phyloP scores from a whole-genome alignment of 208 protist species.

The Novymonas esmeraldas region DNA sequence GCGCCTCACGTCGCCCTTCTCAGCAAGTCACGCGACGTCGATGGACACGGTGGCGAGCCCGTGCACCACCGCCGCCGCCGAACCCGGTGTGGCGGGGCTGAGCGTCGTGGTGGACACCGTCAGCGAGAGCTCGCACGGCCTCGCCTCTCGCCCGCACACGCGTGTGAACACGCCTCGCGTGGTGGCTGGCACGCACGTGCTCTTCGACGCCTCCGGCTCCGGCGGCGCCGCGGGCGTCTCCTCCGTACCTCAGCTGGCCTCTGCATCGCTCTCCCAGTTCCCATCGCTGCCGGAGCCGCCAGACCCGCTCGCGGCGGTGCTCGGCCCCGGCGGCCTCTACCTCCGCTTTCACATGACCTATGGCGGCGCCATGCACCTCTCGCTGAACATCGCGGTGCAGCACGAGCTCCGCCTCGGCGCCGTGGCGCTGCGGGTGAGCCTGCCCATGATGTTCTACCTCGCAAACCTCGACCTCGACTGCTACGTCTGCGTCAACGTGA shows the following conservation, averaged over 20 bases:
- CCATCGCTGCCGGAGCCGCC: constrained; percentile 14
- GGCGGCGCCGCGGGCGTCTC: not conserved
- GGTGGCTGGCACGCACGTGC: not conserved
- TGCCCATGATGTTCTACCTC: constrained; percentile 64
- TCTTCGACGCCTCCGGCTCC: constrained; percentile 2
- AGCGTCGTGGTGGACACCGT: constrained; percentile 4
- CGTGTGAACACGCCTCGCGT: constrained; percentile 8
- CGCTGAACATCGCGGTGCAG: constrained; percentile 48
- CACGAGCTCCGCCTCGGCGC: constrained; percentile 56
- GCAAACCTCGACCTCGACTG: constrained; percentile 80
- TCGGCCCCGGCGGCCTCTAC: constrained; percentile 66
- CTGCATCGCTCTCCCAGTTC: constrained; percentile 9
- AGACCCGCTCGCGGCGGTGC: constrained; percentile 46
- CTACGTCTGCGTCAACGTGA: constrained; percentile 75
- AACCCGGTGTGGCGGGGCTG: not conserved
- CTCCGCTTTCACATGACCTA: constrained; percentile 85
- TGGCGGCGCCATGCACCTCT: constrained; percentile 69
- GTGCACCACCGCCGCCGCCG: constrained; percentile 4
- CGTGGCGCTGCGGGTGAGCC: constrained; percentile 51
- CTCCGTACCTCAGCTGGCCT: not conserved
- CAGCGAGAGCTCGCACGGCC: constrained; percentile 22
- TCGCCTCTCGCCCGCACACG: constrained; percentile 12
- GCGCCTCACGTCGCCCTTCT: constrained; percentile 4
- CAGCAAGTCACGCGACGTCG: constrained; percentile 2
- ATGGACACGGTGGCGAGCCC: constrained; percentile 6